phyloP scores from a whole-genome alignment of 495 filamentous ascomycete genomes.

The Hyaloscypha hepaticicola region DNA sequence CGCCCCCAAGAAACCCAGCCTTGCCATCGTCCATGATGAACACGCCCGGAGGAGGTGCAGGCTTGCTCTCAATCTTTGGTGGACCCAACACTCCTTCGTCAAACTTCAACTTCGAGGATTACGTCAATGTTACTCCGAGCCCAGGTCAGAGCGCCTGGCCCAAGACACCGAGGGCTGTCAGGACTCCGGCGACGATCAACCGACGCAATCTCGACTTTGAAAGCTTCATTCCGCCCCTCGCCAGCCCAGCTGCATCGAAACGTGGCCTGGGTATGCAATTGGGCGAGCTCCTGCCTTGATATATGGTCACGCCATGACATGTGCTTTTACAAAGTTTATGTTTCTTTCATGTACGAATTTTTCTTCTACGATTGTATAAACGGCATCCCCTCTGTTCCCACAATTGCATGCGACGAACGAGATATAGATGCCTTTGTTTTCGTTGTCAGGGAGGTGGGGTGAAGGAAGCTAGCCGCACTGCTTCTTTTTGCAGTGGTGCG shows the following conservation, averaged over 20 bases:
- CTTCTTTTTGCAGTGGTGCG: neutral
- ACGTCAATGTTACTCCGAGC: constrained; percentile 93
- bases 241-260: constrained; percentile 17
- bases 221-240: constrained; percentile 38
- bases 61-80: constrained; percentile 54
- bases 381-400: constrained; percentile 6
- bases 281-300: constrained; percentile 51
- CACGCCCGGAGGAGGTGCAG: constrained; percentile 70
- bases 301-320: neutral
- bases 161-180: constrained; percentile 47
- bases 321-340: constrained; percentile 21
- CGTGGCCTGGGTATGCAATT: constrained; percentile 54
- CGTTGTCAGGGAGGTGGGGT: neutral
- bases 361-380: constrained; percentile 6
- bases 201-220: constrained; percentile 67
- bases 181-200: constrained; percentile 54
- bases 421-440: neutral
- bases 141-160: constrained; percentile 83
- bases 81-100: constrained; percentile 59
- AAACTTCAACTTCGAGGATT: constrained; percentile 93
- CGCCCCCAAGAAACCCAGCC: constrained; percentile 72
- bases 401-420: neutral
- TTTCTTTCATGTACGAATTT: constrained; percentile 15
- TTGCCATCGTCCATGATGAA: constrained; percentile 82
- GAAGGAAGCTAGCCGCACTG: neutral